phyloP scores from a whole-genome alignment of 371 early-diverging fungal species.

The Lichtheimia hyalospora region DNA sequence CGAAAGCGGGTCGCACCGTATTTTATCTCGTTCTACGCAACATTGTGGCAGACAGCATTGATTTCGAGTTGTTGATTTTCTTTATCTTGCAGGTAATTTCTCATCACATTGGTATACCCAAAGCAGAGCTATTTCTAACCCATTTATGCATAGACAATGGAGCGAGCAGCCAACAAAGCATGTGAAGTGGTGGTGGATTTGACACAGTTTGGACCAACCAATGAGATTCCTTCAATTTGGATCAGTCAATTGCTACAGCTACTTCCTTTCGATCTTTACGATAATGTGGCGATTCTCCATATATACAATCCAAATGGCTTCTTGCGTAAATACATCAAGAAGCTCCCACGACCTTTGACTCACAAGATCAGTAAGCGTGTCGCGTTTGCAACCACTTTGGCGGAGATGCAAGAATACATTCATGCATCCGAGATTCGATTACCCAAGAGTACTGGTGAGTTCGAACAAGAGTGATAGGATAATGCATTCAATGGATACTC shows the following conservation, averaged over 20 bases:
- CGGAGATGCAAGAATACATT: slow-evolving; percentile 72
- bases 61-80: slow-evolving; percentile 80
- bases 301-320: slow-evolving; percentile 81
- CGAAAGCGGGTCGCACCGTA: slow-evolving; percentile 78
- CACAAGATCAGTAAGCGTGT: slow-evolving; percentile 60
- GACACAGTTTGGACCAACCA: slow-evolving; percentile 73
- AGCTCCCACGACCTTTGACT: slow-evolving; percentile 54
- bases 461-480: slow-evolving; percentile 1
- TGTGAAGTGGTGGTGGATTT: slow-evolving; percentile 83
- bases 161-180: slow-evolving; percentile 54
- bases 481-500: background rate
- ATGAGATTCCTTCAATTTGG: slow-evolving; percentile 80
- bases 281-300: slow-evolving; percentile 53
- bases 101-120: slow-evolving; percentile 32
- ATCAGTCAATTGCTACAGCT: slow-evolving; percentile 71
- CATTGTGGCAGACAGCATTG: slow-evolving; percentile 70
- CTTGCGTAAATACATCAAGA: slow-evolving; percentile 71
- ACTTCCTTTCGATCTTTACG: slow-evolving; percentile 59
- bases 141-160: slow-evolving; percentile 37
- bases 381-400: slow-evolving; percentile 63
- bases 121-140: background rate
- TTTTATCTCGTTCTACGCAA: slow-evolving; percentile 83
- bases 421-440: slow-evolving; percentile 67
- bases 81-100: slow-evolving; percentile 65
- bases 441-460: slow-evolving; percentile 70